A percentile compares a stretch with the other conserved stretches of the same genome.
These are phyloP conservation scores for Hortaea sp. DNA, from an alignment of 2,329 filamentous ascomycete genomes.

Conservation along the genomic window DNA sequence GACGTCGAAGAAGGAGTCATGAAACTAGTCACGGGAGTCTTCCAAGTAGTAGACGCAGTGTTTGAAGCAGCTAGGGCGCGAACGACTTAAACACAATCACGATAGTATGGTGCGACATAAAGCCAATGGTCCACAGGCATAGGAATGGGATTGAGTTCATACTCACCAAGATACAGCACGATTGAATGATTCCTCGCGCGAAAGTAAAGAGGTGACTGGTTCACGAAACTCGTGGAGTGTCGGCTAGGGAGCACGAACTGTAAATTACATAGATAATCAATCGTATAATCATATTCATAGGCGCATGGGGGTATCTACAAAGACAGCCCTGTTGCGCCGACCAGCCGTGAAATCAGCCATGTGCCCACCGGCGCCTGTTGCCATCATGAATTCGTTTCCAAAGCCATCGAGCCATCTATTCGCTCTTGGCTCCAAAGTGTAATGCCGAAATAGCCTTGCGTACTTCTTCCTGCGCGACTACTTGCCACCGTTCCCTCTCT, in stretches of 20 bases:
- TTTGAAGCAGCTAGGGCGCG: conserved; percentile 14
- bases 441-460: conserved; percentile 50
- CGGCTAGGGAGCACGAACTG: too few relatives aligned
- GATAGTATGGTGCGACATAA: too few relatives aligned
- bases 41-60: conserved; percentile 69
- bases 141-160: too few relatives aligned
- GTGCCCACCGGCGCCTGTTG: not conserved
- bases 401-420: not conserved
- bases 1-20: conserved; percentile 62
- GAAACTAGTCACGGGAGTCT: conserved; percentile 75
- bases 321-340: not conserved
- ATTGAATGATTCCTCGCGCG: too few relatives aligned
- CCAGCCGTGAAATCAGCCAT: not conserved
- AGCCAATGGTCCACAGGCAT: too few relatives aligned
- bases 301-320: not conserved
- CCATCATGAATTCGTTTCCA: not conserved
- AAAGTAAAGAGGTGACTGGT: too few relatives aligned
- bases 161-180: too few relatives aligned
- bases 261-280: too few relatives aligned
- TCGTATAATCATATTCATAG: not conserved
- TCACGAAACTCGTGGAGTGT: too few relatives aligned
- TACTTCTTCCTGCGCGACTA: conserved; percentile 68
- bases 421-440: not conserved
- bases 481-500: conserved; percentile 61
- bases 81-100: too few relatives aligned